Conservation (phyloP, 257 asterid species). For the Misopates orontium region DNA sequence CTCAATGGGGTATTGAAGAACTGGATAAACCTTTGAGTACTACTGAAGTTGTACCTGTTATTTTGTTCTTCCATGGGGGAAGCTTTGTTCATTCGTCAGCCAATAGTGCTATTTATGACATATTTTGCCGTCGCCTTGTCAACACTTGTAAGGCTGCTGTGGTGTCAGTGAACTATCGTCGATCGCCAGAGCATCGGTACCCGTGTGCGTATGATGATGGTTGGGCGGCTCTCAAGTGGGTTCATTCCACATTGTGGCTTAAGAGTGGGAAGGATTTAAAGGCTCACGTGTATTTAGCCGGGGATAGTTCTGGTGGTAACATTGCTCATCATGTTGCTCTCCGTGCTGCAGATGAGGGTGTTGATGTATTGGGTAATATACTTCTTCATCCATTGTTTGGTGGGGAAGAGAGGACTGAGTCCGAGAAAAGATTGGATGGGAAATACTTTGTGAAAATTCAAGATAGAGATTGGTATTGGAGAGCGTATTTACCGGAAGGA, state of each 20-base stretch:
- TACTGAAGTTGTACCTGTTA: conserved; percentile 58
- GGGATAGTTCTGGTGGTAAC: conserved; percentile 57
- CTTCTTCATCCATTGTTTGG: conserved; percentile 55
- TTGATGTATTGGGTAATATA: conserved; percentile 47
- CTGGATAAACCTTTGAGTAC: conserved; percentile 63
- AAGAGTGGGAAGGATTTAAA: conserved; percentile 42
- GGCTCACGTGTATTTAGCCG: conserved; percentile 49
- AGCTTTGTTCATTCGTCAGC: conserved; percentile 90
- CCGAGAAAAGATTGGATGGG: conserved; percentile 48
- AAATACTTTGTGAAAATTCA: conserved; percentile 51
- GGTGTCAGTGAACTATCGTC: conserved; percentile 73
- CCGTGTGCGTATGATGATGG: conserved; percentile 90
- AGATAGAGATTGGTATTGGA: conserved; percentile 61
- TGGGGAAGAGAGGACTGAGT: conserved; percentile 49
- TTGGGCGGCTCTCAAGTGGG: conserved; percentile 83
- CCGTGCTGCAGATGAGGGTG: conserved; percentile 39
- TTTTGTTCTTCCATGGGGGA: conserved; percentile 85
- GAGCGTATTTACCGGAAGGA: conserved; percentile 55
- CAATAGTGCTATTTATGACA: conserved; percentile 81
- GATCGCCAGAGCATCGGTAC: conserved; percentile 75
- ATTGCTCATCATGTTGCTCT: conserved; percentile 55
- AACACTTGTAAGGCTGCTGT: conserved; percentile 62
- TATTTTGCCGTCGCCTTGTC: conserved; percentile 79
- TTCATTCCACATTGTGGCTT: conserved; percentile 44
- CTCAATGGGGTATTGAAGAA: conserved; percentile 41